These are phyloP conservation scores for Capronia americana DNA, from an alignment of 2,329 filamentous ascomycete genomes.

Conservation along the genomic window DNA sequence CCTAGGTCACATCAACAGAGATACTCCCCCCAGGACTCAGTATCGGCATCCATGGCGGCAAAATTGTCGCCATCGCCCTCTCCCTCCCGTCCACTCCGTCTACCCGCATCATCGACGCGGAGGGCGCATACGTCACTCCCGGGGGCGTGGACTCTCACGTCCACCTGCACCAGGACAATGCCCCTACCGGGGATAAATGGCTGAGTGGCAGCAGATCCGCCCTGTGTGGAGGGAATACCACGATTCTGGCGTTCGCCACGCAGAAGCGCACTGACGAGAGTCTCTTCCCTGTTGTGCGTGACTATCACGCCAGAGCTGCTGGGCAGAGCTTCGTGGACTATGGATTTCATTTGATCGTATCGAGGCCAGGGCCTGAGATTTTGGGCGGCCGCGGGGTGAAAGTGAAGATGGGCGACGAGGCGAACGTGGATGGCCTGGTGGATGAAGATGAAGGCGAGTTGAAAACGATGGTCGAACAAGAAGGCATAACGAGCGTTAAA, in stretches of 20 bases:
- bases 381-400: slow-evolving; percentile 35
- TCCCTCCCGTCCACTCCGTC: slow-evolving; percentile 44
- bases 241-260: slow-evolving; percentile 64
- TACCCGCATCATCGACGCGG: slow-evolving; percentile 53
- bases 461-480: slow-evolving; percentile 45
- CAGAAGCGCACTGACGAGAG: slow-evolving; percentile 57
- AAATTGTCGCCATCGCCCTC: slow-evolving; percentile 54
- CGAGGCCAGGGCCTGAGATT: slow-evolving; percentile 43
- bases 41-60: slow-evolving; percentile 56
- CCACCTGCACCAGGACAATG: slow-evolving; percentile 55
- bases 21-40: slow-evolving; percentile 52
- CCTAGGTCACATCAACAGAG: slow-evolving; percentile 56
- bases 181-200: slow-evolving; percentile 54
- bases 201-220: slow-evolving; percentile 61
- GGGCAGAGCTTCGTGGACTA: slow-evolving; percentile 63
- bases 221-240: slow-evolving; percentile 65
- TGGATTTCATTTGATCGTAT: slow-evolving; percentile 56
- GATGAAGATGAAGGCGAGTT: slow-evolving; percentile 45
- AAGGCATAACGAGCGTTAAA: slow-evolving; percentile 55
- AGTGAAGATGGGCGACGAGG: not conserved
- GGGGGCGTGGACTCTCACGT: slow-evolving; percentile 60
- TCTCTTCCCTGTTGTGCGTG: slow-evolving; percentile 54
- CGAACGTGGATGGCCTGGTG: slow-evolving; percentile 42
- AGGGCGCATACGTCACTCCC: slow-evolving; percentile 43
- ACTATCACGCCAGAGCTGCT: slow-evolving; percentile 55